Base-by-base conservation (phyloP, 768 basidiomycete species). In the Panaeolus cyanescens region DNA sequence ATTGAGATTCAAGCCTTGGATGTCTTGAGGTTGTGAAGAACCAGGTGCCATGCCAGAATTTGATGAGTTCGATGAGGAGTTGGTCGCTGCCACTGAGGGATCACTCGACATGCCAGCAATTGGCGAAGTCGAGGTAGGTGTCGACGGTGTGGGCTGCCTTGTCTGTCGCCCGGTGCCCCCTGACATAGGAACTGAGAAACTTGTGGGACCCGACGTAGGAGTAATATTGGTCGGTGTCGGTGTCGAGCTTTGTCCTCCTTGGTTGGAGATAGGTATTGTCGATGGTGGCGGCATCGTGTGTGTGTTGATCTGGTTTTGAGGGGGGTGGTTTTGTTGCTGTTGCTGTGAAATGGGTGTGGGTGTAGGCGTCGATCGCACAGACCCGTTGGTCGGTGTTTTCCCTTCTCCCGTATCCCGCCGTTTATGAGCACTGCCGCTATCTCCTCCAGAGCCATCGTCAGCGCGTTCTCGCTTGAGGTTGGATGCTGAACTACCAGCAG, bases 331-430 rank as follows among this genome's bases (percentile, higher is more conserved):
- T 36, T 33, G 54, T 39, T 32, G 57, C 20, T 36, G 59, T 30
- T 57, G 58, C 32, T 50, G 61, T 19, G 32, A 54, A 1, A 25
- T 3, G 15, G 4, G 60, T 40, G 32, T 55, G 56, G 20, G 64
- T 62, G 31, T 61, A 54, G 28, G 58, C 22, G 28, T 30, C 39
- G 17, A 59, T 31, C 30, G 59, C 42, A 42, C 42, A 59, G 3
- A 60, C 19, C 25, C 45, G 12, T 45, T 55, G 59, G 68, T 37
- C 8, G 68, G 56, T n/a, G 64, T 62, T 66, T 86, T 88, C 39
- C 74, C 75, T 63, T 91, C 90, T 32, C 91, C 91, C 0, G 85
- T 86, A 66, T 92, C 87, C 19, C 87, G 80, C 17, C 91, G 82
- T 71, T 92, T 92, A 70, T 81, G 83, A 37, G 76, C 75, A 22